Evolutionary conservation across 768 basidiomycete species (phyloP), one percentile per base, ranked within the genome.

Genomic region (Termitomyces bulborhizus): DNA sequence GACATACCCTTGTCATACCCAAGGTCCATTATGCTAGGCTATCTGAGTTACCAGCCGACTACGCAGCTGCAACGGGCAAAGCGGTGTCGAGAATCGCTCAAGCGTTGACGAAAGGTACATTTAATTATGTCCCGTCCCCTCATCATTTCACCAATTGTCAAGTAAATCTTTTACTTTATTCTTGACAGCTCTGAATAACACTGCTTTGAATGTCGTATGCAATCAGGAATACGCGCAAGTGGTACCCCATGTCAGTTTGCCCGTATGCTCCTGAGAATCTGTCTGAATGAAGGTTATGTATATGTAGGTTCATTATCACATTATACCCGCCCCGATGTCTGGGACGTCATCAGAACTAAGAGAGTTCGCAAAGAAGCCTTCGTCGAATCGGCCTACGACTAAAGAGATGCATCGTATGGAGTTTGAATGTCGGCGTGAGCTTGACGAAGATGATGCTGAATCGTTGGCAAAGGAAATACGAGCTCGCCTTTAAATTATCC

Each of bases 201-300:
- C 84, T 15, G 85, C 74, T 6, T 71, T 90, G 46, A 90, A 89
- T 63, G 80, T 90, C 6, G 87, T 89, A 4, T 88, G 86, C 62
- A 89, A 89, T 64, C 87, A 90, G 63, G 87, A 88, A 66, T 90
- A 90, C 61, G 88, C 88, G 0, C 88, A 90, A 64, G 85, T 84
- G 4, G 85, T 90, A 6, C 83, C 82, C n/a, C 88, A 90, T 71
- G 87, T 87, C 58, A 55, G 81, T 54, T 44, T 26, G 63, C 6
- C 9, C 46, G 27, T 24, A 40, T 44, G 50, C 34, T 46, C 51
- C 49, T 13, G 34, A 46, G 21, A 16, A 39, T 42, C 49, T 39
- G 53, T 27, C 24, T 54, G 42, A 44, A 34, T 29, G 8, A 49
- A 11, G 24, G 5, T 29, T 27, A 48, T 57, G 13, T 51, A 42